These are phyloP conservation scores for Hemisphaericaspora nanyangensis DNA, from an alignment of 805 yeast species.

Conservation along the genomic window DNA sequence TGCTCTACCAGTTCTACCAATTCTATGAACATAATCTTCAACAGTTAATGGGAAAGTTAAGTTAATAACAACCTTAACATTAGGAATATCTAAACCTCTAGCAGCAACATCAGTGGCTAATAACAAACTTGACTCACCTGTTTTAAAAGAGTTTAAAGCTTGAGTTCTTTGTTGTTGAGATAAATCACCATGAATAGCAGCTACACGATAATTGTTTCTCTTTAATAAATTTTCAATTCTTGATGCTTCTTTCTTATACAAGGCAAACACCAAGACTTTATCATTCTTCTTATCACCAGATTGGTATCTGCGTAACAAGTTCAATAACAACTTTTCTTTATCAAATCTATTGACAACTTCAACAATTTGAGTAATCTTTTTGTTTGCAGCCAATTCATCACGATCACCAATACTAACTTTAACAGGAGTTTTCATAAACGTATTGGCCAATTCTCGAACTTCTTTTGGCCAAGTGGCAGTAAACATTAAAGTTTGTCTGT, in stretches of 20 bases:
- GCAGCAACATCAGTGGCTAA: slow-evolving; percentile 99
- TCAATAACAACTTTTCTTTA: slow-evolving; percentile 74
- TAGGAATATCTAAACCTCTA: slow-evolving; percentile 95
- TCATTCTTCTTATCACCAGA: slow-evolving; percentile 63
- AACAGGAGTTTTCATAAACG: slow-evolving; percentile 82
- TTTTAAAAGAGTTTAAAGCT: slow-evolving; percentile 81
- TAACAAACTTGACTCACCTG: slow-evolving; percentile 69
- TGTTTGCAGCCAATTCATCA: slow-evolving; percentile 92
- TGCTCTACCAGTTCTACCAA: slow-evolving; percentile 98
- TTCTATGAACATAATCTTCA: slow-evolving; percentile 95
- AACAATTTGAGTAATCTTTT: slow-evolving; percentile 87
- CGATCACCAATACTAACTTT: slow-evolving; percentile 91
- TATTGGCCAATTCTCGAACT: slow-evolving; percentile 85
- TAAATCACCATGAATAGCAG: slow-evolving; percentile 96
- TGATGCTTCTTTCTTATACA: slow-evolving; percentile 94
- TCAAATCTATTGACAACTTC: slow-evolving; percentile 78
- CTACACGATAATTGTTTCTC: slow-evolving; percentile 72
- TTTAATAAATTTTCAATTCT: slow-evolving; percentile 76
- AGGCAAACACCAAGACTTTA: slow-evolving; percentile 85
- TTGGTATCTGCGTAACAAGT: slow-evolving; percentile 70
- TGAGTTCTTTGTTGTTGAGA: slow-evolving; percentile 87
- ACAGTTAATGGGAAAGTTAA: slow-evolving; percentile 94
- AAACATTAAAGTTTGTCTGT: slow-evolving; percentile 92
- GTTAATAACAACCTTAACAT: slow-evolving; percentile 92
- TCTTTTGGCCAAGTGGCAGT: slow-evolving; percentile 99